Evolutionary conservation across 78 protist species (phyloP), one percentile per base, ranked within the genome.

Genomic region (Isochrysis galbana): DNA sequence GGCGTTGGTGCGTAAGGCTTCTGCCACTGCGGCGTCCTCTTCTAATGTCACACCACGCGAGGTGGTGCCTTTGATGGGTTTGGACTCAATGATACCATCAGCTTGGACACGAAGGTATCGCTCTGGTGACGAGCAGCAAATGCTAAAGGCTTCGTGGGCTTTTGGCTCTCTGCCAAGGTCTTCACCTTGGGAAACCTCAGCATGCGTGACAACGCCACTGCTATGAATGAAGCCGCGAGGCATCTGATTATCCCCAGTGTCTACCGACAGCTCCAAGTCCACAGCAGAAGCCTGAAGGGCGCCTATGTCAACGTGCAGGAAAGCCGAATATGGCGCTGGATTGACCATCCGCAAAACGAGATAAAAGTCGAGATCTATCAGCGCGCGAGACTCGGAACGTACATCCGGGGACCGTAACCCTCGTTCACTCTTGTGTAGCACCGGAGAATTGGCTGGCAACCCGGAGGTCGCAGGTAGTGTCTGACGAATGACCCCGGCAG

Each of bases 31-130:
- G 10, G 34, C 72, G 87, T 95, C 95, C 41, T 46, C 86, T 32
- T 2, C 47, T 39, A 72, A 42, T 19, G 93, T 87, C 26, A 22
- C 2, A 19, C 94, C 87, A 19, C 87, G 48, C 4, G 78, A 34
- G 22, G 45, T 41, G 25, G 97, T 93, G 55, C 96, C 97, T 84
- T 96, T 96, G 77, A 96, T 95, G 17, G 97, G 97, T 39, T 93
- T 95, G 36, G 92, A 86, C 90, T 95, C 96, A n/a, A 84, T 90
- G n/a, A 2, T 36, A 29, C 48, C 38, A 23, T 5, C 55, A 25
- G 36, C 54, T 29, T 29, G 3, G 67, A 96, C 45, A 21, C 90
- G 44, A 78, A 96, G 72, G 61, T 95, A 93, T 3, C 94, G 84
- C 91, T 94, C 94, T 7, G 94, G 92, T 14, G 89, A 45, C 26